A percentile compares a stretch with the other conserved stretches of the same genome.
Evolutionary conservation across 169 alveolate genomes (phyloP).

Genomic region (Cryptosporidium muris): DNA sequence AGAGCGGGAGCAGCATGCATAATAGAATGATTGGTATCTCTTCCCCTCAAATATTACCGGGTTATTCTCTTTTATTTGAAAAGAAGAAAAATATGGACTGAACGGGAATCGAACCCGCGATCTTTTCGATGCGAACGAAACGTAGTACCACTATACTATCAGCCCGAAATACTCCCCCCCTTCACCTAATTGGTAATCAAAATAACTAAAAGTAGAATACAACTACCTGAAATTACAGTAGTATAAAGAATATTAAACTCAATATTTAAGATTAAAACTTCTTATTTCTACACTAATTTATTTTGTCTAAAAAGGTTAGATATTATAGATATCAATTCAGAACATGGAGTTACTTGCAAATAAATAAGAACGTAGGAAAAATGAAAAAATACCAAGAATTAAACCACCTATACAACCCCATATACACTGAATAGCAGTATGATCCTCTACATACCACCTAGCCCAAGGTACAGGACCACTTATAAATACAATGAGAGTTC

Average conservation of each 20-base stretch:
- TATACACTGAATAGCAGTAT: conserved; percentile 72
- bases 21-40: too few species aligned
- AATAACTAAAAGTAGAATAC: neutral
- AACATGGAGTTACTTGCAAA: conserved; percentile 35
- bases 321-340: neutral
- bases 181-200: neutral
- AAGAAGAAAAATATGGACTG: conserved; percentile 44
- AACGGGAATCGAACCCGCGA: conserved; percentile 74
- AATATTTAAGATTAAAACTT: too few species aligned
- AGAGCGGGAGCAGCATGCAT: too few species aligned
- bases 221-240: neutral
- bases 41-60: too few species aligned
- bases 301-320: too few species aligned
- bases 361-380: conserved; percentile 47
- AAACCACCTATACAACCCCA: conserved; percentile 73
- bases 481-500: conserved; percentile 69
- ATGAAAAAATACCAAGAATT: conserved; percentile 50
- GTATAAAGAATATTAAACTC: neutral
- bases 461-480: conserved; percentile 77
- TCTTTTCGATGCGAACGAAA: conserved; percentile 74
- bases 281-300: too few species aligned
- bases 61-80: too few species aligned
- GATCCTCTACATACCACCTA: conserved; percentile 74
- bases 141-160: conserved; percentile 74
- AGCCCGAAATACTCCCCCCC: conserved; percentile 22